Evolutionary conservation across 257 asterid genomes (phyloP).

Genomic region (Ehretia macrophylla): DNA sequence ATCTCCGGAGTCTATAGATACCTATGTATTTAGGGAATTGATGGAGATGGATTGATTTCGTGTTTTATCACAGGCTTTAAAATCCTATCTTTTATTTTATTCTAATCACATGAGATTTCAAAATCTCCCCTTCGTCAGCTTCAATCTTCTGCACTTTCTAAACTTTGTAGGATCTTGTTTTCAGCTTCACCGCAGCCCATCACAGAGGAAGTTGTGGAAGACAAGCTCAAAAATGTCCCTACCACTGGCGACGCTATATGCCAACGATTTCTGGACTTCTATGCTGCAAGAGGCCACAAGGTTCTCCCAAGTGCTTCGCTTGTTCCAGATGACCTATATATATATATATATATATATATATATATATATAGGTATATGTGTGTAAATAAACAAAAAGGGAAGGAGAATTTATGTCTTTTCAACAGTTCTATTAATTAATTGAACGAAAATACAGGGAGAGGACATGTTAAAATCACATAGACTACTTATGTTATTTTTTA

Average conservation of each 20-base stretch:
- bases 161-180: constrained; percentile 14
- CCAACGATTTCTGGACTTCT: constrained; percentile 70
- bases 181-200: constrained; percentile 76
- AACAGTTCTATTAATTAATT: too few species aligned
- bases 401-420: too few species aligned
- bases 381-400: too few species aligned
- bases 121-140: constrained; percentile 4
- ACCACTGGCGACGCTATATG: constrained; percentile 83
- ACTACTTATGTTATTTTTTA: too few species aligned
- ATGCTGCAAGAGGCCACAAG: constrained; percentile 76
- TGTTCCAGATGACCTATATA: constrained; percentile 96
- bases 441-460: too few species aligned
- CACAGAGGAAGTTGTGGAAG: constrained; percentile 59
- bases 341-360: too few species aligned
- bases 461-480: too few species aligned
- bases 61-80: too few species aligned
- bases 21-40: background rate
- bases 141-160: constrained; percentile 9
- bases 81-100: background rate
- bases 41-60: background rate
- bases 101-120: background rate
- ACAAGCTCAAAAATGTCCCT: constrained; percentile 26
- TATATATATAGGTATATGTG: too few species aligned
- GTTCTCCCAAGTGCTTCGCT: constrained; percentile 93
- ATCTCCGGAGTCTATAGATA: too few species aligned